A percentile compares a stretch with the other conserved stretches of the same genome.
phyloP scores from a whole-genome alignment of 495 filamentous ascomycete genomes.

The Aspergillus wentii region DNA sequence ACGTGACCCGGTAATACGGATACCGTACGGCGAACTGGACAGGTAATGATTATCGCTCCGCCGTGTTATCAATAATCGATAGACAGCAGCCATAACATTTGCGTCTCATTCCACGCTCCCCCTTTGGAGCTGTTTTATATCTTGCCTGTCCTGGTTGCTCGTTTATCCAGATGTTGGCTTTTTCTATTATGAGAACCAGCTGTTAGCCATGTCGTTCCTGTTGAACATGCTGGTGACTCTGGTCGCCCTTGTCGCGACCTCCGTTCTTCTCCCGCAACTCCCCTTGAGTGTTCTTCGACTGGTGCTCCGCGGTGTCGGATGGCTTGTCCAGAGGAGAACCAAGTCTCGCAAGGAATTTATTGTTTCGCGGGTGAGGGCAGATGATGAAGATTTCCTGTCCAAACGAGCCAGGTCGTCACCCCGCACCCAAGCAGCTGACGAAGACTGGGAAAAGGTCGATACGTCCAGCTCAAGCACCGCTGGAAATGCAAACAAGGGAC shows the following conservation, averaged over 20 bases:
- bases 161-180: too few species aligned
- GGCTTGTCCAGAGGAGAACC: conserved; percentile 62
- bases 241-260: conserved; percentile 30
- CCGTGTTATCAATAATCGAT: too few species aligned
- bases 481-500: conserved; percentile 43
- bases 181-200: too few species aligned
- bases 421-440: conserved; percentile 44
- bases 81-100: too few species aligned
- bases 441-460: conserved; percentile 75
- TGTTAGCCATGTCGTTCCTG: conserved; percentile 35
- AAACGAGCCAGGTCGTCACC: conserved; percentile 29
- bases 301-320: conserved; percentile 50
- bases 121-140: too few species aligned
- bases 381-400: conserved; percentile 50
- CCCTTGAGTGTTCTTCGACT: conserved; percentile 28
- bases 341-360: conserved; percentile 59
- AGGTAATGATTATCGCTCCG: too few species aligned
- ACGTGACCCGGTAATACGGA: too few species aligned
- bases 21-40: too few species aligned
- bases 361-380: conserved; percentile 51
- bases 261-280: conserved; percentile 33
- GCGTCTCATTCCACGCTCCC: too few species aligned
- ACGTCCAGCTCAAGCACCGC: conserved; percentile 44
- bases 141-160: too few species aligned
- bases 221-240: conserved; percentile 27